Percentiles rank a stretch among this genome's conserved stretches.
phyloP scores from a whole-genome alignment of 2,329 filamentous ascomycete genomes.

The Fusarium hainanense region DNA sequence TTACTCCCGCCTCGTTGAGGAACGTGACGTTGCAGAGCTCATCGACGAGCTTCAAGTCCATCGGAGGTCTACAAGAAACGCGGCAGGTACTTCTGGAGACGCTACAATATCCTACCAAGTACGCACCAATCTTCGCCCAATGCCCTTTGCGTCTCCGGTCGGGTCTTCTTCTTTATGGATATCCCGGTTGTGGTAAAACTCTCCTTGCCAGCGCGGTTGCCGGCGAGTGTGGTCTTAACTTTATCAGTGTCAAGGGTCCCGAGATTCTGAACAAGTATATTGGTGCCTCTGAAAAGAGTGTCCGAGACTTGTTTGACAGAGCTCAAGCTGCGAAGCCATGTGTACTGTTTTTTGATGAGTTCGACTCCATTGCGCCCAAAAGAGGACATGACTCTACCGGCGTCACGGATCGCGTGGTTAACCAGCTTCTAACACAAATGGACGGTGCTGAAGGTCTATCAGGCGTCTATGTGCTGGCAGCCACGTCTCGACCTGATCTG shows the following conservation, averaged over 20 bases:
- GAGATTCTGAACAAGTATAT: constrained; percentile 99
- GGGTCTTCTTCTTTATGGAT: constrained; percentile 92
- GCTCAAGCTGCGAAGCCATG: constrained; percentile 92
- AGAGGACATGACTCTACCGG: constrained; percentile 96
- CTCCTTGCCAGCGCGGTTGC: constrained; percentile 96
- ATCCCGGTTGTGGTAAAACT: constrained; percentile 96
- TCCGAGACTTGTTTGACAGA: constrained; percentile 93
- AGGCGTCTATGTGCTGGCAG: constrained; percentile 95
- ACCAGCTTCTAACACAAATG: constrained; percentile 98
- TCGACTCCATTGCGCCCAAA: constrained; percentile 97
- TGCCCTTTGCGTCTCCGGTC: constrained; percentile 95
- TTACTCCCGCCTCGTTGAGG: constrained; percentile 92
- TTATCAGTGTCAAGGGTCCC: constrained; percentile 97
- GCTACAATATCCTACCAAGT: constrained; percentile 95
- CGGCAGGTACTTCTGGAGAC: constrained; percentile 94
- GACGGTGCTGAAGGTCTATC: constrained; percentile 95
- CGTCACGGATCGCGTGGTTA: constrained; percentile 98
- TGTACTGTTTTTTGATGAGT: constrained; percentile 98
- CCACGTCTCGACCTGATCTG: constrained; percentile 90
- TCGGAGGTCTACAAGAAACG: constrained; percentile 88
- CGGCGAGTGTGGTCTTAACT: constrained; percentile 96
- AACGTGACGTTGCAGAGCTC: constrained; percentile 95
- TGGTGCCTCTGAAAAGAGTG: constrained; percentile 94
- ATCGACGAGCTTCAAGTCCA: constrained; percentile 90
- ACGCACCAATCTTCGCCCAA: constrained; percentile 96